phyloP scores from a whole-genome alignment of 148 eudicot species.

The Fagopyrum tataricum region DNA sequence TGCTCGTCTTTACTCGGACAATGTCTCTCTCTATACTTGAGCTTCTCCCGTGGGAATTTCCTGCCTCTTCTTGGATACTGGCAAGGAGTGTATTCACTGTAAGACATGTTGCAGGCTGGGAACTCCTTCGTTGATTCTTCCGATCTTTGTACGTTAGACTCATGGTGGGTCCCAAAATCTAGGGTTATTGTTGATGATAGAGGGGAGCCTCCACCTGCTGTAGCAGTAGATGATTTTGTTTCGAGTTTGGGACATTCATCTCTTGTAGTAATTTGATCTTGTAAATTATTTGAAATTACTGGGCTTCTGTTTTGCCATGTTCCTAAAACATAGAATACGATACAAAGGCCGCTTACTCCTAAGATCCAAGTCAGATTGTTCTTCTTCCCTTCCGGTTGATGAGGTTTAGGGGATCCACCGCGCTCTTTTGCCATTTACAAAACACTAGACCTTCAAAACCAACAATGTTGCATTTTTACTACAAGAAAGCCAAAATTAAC shows the following conservation, averaged over 20 bases:
- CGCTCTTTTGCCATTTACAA: conserved; percentile 60
- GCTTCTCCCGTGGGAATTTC: conserved; percentile 63
- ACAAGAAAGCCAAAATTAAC: not conserved
- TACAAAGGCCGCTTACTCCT: conserved; percentile 58
- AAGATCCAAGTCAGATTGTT: conserved; percentile 59
- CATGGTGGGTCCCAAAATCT: conserved; percentile 82
- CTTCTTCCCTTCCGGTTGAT: conserved; percentile 40
- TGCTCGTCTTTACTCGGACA: conserved; percentile 73
- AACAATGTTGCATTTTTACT: not conserved
- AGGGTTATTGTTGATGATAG: conserved; percentile 6
- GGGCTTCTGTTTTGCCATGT: conserved; percentile 53
- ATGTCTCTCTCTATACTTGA: conserved; percentile 83
- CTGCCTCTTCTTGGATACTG: conserved; percentile 62
- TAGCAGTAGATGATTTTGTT: conserved; percentile 9
- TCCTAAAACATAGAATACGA: conserved; percentile 65
- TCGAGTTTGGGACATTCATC: conserved; percentile 25
- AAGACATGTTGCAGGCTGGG: conserved; percentile 45
- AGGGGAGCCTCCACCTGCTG: not conserved
- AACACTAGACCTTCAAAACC: conserved; percentile 8
- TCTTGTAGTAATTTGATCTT: conserved; percentile 23
- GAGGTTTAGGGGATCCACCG: conserved; percentile 63
- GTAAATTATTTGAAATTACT: conserved; percentile 17
- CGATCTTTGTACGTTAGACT: conserved; percentile 34
- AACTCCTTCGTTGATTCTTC: conserved; percentile 25
- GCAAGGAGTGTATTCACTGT: conserved; percentile 82